Percentiles rank a stretch among this genome's conserved stretches.
These are phyloP conservation scores for Penicillium salamii DNA, from an alignment of 495 filamentous ascomycete genomes.

Conservation along the genomic window DNA sequence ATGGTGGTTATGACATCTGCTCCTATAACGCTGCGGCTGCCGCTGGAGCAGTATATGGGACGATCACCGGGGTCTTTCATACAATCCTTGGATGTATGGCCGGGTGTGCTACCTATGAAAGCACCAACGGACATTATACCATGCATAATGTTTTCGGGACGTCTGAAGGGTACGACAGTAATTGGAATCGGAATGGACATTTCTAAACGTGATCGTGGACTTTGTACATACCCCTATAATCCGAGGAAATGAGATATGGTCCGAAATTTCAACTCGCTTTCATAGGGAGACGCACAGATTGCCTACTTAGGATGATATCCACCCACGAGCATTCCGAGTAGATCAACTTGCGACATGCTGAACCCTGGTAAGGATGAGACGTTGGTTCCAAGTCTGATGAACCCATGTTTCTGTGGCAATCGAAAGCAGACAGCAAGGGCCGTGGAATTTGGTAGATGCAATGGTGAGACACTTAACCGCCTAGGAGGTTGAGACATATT, in stretches of 20 bases:
- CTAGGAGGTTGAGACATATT: background rate
- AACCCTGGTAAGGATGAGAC: too few species aligned
- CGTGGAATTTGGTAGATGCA: background rate
- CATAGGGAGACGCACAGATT: too few species aligned
- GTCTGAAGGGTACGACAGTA: constrained; percentile 6
- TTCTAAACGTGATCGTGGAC: too few species aligned
- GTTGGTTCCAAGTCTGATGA: background rate
- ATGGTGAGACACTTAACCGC: background rate
- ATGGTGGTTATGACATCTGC: constrained; percentile 14
- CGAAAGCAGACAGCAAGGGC: background rate
- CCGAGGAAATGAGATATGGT: too few species aligned
- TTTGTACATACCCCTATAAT: too few species aligned
- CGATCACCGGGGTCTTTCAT: constrained; percentile 13
- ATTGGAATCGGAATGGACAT: background rate
- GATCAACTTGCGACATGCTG: too few species aligned
- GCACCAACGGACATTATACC: constrained; percentile 10
- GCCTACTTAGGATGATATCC: too few species aligned
- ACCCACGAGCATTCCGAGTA: too few species aligned
- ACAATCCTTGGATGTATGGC: constrained; percentile 11
- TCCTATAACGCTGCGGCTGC: constrained; percentile 17
- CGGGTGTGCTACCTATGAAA: background rate
- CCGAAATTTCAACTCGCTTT: too few species aligned
- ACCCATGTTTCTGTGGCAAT: background rate
- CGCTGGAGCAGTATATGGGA: constrained; percentile 15
- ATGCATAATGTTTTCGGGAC: constrained; percentile 12